Evolutionary conservation across 2,329 filamentous ascomycete genomes (phyloP), one percentile per base, ranked within the genome.

Genomic region (Talaromyces sp.): DNA sequence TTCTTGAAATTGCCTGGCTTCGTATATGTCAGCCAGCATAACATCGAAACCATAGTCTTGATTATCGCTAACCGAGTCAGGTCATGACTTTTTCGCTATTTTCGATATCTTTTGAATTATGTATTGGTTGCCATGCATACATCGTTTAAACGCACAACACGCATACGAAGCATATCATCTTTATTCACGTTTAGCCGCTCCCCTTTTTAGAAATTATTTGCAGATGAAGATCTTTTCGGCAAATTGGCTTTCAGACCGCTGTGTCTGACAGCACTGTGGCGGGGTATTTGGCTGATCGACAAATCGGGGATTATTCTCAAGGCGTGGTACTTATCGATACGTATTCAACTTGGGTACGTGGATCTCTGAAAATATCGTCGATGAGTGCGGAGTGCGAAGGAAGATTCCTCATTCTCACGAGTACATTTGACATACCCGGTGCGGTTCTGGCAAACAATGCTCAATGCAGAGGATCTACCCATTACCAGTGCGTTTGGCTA

Each of bases 381-480:
- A 37, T 37, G 11, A 15, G 11, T 19, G 31, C 17, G 31, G 31
- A 54, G 17, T 5, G 9, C 17, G 41, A 45, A 37, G 11, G 6
- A 33, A 13, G 39, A 22, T 15, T 9, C 31, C 19, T 27, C 35
- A 25, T 8, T 41, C 15, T 41, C 47, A 41, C 15, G 33, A 60
- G 35, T 27, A 43, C 39, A 33, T 33, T 17, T 56, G 61, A 33
- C 17, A 45, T 45, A 15, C 15, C 52, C 19, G 13, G 22, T 43
- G 60, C 60, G 60, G 60, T 47, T 62, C 60, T 54, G 19, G 50
- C 35, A 54, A 43, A 62, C 60, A 62, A 54, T 54, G 27, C 35
- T 39, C 6, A 52, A 62, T 54, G 45, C 60, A 61, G 59, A 47
- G 59, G 45, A 61, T 49, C n/a, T 50, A 41, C 52, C 39, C 17